Conservation (phyloP, 2,329 filamentous ascomycete genomes). For the Aspergillus proliferans region DNA sequence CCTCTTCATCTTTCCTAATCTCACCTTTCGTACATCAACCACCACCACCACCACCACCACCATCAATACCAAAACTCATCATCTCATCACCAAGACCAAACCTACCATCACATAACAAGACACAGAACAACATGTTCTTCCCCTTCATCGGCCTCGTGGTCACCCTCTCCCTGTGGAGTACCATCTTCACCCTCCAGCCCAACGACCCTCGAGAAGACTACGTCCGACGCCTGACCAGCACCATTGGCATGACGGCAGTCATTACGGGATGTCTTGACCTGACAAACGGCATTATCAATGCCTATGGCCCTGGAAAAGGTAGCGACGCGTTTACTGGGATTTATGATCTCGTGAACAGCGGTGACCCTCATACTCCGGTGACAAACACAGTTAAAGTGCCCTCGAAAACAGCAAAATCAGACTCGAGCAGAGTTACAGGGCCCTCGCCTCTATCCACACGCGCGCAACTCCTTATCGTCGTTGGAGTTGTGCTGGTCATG, state of each 20-base stretch:
- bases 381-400: too few relatives aligned
- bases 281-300: constrained; percentile 3
- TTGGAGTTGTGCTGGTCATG: too few relatives aligned
- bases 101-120: too few relatives aligned
- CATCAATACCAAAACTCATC: constrained; percentile 4
- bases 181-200: constrained; percentile 16
- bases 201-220: constrained; percentile 14
- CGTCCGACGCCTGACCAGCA: constrained; percentile 10
- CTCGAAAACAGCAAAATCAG: too few relatives aligned
- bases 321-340: too few relatives aligned
- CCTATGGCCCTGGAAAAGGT: too few relatives aligned
- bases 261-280: constrained; percentile 12
- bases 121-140: constrained; percentile 13
- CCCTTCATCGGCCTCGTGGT: constrained; percentile 15
- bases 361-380: too few relatives aligned
- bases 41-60: not conserved
- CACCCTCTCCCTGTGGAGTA: constrained; percentile 19
- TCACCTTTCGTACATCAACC: not conserved
- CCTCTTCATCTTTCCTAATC: not conserved
- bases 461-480: too few relatives aligned
- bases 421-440: too few relatives aligned
- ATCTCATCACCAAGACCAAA: constrained; percentile 1
- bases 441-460: too few relatives aligned
- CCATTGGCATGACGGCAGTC: constrained; percentile 9
- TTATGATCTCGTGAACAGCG: too few relatives aligned